phyloP scores from a whole-genome alignment of 2,329 filamentous ascomycete genomes.

The Talaromyces verruculosus region DNA sequence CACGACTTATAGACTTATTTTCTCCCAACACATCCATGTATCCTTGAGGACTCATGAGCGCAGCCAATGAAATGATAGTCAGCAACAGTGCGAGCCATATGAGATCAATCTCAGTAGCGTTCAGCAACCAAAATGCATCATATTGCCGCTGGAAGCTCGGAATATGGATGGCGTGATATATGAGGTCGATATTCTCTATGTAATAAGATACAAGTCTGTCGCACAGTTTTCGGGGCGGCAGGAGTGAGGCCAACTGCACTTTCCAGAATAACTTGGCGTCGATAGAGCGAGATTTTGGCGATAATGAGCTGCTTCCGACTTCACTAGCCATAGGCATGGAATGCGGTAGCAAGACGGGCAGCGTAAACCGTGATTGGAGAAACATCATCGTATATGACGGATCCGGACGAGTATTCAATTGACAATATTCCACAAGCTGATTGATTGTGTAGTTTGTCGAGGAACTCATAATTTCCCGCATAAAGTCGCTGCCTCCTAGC shows the following conservation, averaged over 20 bases:
- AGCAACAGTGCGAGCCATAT: conserved; percentile 35
- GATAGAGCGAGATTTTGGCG: conserved; percentile 5
- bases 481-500: not conserved
- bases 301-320: not conserved
- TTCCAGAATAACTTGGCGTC: conserved; percentile 27
- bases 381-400: conserved; percentile 5
- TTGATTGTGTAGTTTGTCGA: not conserved
- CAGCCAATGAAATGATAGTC: conserved; percentile 32
- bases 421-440: not conserved
- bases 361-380: conserved; percentile 13
- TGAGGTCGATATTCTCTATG: conserved; percentile 34
- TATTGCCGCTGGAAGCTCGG: conserved; percentile 30
- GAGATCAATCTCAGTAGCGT: conserved; percentile 30
- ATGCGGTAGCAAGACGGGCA: conserved; percentile 13
- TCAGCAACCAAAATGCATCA: conserved; percentile 29
- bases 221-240: conserved; percentile 27
- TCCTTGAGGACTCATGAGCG: conserved; percentile 30
- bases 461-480: conserved; percentile 4
- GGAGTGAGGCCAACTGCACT: conserved; percentile 24
- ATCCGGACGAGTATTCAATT: conserved; percentile 5
- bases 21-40: conserved; percentile 27
- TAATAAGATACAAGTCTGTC: conserved; percentile 33
- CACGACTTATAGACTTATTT: conserved; percentile 23
- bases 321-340: conserved; percentile 14
- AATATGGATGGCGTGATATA: conserved; percentile 31